phyloP scores from a whole-genome alignment of 2,329 filamentous ascomycete genomes.

The Fusarium multiceps region DNA sequence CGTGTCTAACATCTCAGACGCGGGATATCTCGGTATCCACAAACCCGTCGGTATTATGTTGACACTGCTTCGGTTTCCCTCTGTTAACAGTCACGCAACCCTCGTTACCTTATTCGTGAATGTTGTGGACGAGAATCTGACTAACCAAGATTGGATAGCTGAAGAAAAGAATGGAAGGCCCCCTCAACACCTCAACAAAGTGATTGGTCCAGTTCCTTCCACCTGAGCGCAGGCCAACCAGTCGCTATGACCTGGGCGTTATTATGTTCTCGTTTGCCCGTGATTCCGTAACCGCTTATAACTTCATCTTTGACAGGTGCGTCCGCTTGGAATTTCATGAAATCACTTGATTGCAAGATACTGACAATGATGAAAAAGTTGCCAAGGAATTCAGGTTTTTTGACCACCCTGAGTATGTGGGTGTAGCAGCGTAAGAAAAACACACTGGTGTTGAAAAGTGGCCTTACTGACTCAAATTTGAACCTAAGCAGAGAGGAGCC shows the following conservation, averaged over 20 bases:
- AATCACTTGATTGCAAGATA: not conserved
- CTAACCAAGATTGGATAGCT: not conserved
- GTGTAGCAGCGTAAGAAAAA: not conserved
- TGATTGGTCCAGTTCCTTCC: not conserved
- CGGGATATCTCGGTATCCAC: not conserved
- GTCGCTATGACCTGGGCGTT: not conserved
- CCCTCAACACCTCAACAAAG: not conserved
- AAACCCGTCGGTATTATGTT: not conserved
- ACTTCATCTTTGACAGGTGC: not conserved
- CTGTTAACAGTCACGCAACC: slow-evolving; percentile 18
- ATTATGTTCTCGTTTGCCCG: not conserved
- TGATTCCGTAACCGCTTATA: not conserved
- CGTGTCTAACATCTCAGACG: slow-evolving; percentile 18
- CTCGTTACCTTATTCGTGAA: slow-evolving; percentile 24
- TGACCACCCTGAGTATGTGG: not conserved
- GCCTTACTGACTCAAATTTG: slow-evolving; percentile 2
- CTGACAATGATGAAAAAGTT: not conserved
- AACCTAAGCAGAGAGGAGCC: not conserved
- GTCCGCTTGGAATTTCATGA: not conserved
- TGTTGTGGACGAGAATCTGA: not conserved
- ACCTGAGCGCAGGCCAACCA: not conserved
- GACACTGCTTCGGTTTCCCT: not conserved
- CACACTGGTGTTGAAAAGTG: slow-evolving; percentile 24
- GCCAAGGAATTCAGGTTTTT: not conserved
- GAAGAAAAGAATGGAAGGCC: not conserved